A percentile compares a stretch with the other conserved stretches of the same genome.
phyloP scores from a whole-genome alignment of 805 yeast species.

The Candida xyloterini region DNA sequence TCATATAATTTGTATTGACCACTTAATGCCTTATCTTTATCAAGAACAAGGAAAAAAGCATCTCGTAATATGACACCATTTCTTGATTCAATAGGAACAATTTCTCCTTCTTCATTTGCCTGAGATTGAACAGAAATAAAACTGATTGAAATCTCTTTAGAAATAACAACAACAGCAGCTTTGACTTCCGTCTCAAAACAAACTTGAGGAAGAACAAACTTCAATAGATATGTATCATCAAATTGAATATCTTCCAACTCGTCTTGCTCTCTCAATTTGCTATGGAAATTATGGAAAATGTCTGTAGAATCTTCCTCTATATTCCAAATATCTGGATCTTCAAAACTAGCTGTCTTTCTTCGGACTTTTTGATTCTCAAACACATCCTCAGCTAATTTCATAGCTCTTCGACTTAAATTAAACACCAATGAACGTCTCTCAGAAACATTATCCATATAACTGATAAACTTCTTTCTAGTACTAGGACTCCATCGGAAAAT shows the following conservation, averaged over 20 bases:
- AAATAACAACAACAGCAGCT: conserved; percentile 49
- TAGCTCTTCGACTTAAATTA: conserved; percentile 31
- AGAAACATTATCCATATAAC: conserved; percentile 42
- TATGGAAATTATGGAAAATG: conserved; percentile 47
- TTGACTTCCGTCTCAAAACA: conserved; percentile 49
- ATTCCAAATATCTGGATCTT: conserved; percentile 11
- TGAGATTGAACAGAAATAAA: conserved; percentile 43
- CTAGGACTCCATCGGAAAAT: conserved; percentile 74
- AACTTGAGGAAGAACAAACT: conserved; percentile 80
- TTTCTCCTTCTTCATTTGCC: conserved; percentile 37
- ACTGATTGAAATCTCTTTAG: conserved; percentile 58
- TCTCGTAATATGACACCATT: conserved; percentile 55
- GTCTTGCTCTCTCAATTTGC: conserved; percentile 40
- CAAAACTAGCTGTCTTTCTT: conserved; percentile 8
- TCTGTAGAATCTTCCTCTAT: conserved; percentile 22
- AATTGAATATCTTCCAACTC: conserved; percentile 20
- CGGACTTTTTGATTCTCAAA: conserved; percentile 10
- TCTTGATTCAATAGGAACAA: conserved; percentile 51
- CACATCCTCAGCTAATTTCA: conserved; percentile 31
- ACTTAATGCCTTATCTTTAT: conserved; percentile 34
- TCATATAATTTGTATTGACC: conserved; percentile 34
- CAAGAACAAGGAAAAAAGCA: conserved; percentile 51
- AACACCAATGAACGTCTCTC: conserved; percentile 29
- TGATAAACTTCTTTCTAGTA: conserved; percentile 57
- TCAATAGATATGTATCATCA: conserved; percentile 47